phyloP scores from a whole-genome alignment of 345 rosid species.

The Microthlaspi erraticum region DNA sequence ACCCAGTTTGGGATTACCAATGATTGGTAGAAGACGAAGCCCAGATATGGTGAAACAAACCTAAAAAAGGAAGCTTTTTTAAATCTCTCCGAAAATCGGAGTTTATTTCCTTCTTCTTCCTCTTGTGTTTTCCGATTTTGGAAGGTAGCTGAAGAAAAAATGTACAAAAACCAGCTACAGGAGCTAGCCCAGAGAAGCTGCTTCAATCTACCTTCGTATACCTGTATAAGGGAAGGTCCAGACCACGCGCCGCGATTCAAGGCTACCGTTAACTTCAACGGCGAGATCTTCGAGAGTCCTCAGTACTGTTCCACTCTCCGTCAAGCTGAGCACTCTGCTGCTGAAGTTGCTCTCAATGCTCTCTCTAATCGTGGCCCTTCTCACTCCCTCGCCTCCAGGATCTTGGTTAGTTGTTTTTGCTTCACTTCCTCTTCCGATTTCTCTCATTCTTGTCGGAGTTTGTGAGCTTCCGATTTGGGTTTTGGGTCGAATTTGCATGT shows the following conservation, averaged over 20 bases:
- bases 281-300: slow-evolving; percentile 96
- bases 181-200: slow-evolving; percentile 99
- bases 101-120: background rate
- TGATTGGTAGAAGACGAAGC: slow-evolving; percentile 14
- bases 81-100: slow-evolving; percentile 35
- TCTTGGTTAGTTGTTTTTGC: slow-evolving; percentile 61
- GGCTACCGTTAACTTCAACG: slow-evolving; percentile 95
- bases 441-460: background rate
- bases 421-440: background rate
- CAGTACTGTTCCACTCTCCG: slow-evolving; percentile 97
- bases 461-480: background rate
- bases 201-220: slow-evolving; percentile 89
- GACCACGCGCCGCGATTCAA: slow-evolving; percentile 99
- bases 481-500: slow-evolving; percentile 31
- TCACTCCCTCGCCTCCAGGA: slow-evolving; percentile 96
- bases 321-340: slow-evolving; percentile 99
- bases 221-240: slow-evolving; percentile 96
- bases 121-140: background rate
- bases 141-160: slow-evolving; percentile 25
- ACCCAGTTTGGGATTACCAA: slow-evolving; percentile 27
- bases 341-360: slow-evolving; percentile 91
- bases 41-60: background rate
- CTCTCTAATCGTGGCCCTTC: slow-evolving; percentile 96
- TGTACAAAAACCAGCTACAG: slow-evolving; percentile 99
- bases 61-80: slow-evolving; percentile 34